Evolutionary conservation across 305 asterid genomes (phyloP), one percentile per base, ranked within the genome.

Genomic region (Galium porrigens): DNA sequence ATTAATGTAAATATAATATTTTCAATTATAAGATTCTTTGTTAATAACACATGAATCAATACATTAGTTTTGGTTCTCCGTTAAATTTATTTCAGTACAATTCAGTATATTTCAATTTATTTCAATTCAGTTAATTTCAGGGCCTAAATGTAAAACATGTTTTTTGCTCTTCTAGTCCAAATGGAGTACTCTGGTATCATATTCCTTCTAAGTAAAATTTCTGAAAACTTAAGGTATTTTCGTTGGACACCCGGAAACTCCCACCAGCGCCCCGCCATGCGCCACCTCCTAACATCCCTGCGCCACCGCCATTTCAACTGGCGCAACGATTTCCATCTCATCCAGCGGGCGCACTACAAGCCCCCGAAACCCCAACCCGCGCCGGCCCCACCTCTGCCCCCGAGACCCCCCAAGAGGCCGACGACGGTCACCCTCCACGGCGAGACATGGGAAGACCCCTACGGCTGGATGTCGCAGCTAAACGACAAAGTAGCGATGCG

Each of bases 391-490:
- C 94, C 97, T 8, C 81, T 84, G 3, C 86, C 84, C 34, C 96
- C 97, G 39, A 80, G 73, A 72, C 99, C 99, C 15, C 99, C 99
- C 0, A 84, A 83, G 73, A 89, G 86, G 72, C 89, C 91, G 30
- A 83, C 74, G 62, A 80, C 64, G 42, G 78, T 85, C 70, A 72
- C 77, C 67, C 76, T 88, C 61, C 96, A 91, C 79, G 95, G 86
- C 2, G 89, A 83, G 74, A 80, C 90, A 8, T 89, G 95, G 95
- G 89, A 86, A 56, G 98, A 91, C 70, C 85, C 80, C 20, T 91
- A 88, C 77, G 80, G 65, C 46, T 91, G 98, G 98, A 91, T 88
- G 98, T 88, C 98, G 8, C 90, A 86, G 76, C 77, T 91, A 39
- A 72, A 78, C 61, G 98, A 91, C 61, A 81, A 68, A 73, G 95